Percentiles rank a stretch among this genome's conserved stretches.
These are phyloP conservation scores for Phytophthora colocasiae DNA, from an alignment of 352 stramenopile species.

Conservation along the genomic window DNA sequence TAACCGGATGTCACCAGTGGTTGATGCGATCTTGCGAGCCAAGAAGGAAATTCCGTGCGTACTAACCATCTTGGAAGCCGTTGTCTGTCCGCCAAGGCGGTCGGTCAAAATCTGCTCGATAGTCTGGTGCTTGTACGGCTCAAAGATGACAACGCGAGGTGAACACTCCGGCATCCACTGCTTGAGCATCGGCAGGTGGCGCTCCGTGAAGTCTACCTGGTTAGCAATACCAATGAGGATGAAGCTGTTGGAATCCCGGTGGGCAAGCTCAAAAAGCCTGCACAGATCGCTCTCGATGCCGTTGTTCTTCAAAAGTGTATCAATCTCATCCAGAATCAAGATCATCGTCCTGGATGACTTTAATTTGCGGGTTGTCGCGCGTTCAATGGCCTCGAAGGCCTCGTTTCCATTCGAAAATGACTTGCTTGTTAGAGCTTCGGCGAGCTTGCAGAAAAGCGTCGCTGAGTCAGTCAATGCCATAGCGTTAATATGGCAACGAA, in stretches of 20 bases:
- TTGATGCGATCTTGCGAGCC: slow-evolving; percentile 81
- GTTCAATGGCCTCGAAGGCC: slow-evolving; percentile 76
- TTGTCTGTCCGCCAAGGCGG: slow-evolving; percentile 58
- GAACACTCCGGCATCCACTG: slow-evolving; percentile 58
- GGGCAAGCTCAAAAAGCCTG: slow-evolving; percentile 80
- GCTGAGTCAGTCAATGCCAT: slow-evolving; percentile 65
- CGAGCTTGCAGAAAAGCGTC: slow-evolving; percentile 65
- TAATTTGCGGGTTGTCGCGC: slow-evolving; percentile 43
- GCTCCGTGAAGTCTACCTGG: slow-evolving; percentile 86
- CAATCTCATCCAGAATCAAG: slow-evolving; percentile 86
- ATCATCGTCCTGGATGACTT: slow-evolving; percentile 72
- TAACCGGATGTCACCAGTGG: slow-evolving; percentile 76
- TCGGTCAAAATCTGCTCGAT: slow-evolving; percentile 82
- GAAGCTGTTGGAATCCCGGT: slow-evolving; percentile 65
- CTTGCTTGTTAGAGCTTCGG: slow-evolving; percentile 57
- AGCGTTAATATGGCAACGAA: slow-evolving; percentile 75
- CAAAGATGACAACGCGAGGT: slow-evolving; percentile 78
- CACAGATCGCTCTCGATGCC: slow-evolving; percentile 75
- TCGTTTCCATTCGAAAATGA: slow-evolving; percentile 48
- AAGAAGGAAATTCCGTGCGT: slow-evolving; percentile 79
- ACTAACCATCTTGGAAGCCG: slow-evolving; percentile 64
- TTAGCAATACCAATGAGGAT: slow-evolving; percentile 86
- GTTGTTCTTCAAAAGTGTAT: slow-evolving; percentile 72
- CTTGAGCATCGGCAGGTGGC: slow-evolving; percentile 68
- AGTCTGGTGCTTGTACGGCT: slow-evolving; percentile 79